A percentile compares a stretch with the other conserved stretches of the same genome.
phyloP scores from a whole-genome alignment of 2,329 filamentous ascomycete species.

The Fusarium sp. region DNA sequence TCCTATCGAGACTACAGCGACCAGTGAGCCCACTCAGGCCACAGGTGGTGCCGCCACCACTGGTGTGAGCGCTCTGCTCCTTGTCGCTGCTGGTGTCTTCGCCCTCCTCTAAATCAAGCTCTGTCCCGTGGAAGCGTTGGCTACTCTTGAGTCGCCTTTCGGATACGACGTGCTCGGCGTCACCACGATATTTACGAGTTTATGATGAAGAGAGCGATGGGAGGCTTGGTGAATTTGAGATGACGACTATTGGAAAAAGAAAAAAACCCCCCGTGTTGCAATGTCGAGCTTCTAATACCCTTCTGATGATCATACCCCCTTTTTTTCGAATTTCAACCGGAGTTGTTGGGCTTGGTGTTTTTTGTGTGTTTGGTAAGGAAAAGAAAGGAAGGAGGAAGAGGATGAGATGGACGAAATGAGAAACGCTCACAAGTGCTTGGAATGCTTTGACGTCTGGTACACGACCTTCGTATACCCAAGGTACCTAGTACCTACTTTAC shows the following conservation, averaged over 20 bases:
- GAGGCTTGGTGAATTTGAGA: constrained; percentile 19
- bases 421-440: constrained; percentile 38
- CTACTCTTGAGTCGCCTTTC: constrained; percentile 4
- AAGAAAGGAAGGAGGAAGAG: constrained; percentile 19
- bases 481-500: constrained; percentile 21
- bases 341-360: constrained; percentile 46
- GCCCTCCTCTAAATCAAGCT: constrained; percentile 50
- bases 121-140: constrained; percentile 41
- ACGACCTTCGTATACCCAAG: constrained; percentile 22
- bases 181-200: constrained; percentile 51
- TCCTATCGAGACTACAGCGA: constrained; percentile 19
- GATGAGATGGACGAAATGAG: constrained; percentile 33
- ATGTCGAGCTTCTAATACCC: constrained; percentile 39
- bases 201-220: constrained; percentile 39
- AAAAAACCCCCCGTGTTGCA: constrained; percentile 27
- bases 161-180: constrained; percentile 39
- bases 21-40: constrained; percentile 36
- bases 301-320: constrained; percentile 43
- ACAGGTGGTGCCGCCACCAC: constrained; percentile 47
- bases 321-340: constrained; percentile 33
- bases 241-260: constrained; percentile 24
- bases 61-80: constrained; percentile 51
- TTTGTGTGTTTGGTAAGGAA: constrained; percentile 23
- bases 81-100: constrained; percentile 50
- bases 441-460: constrained; percentile 35